These are phyloP conservation scores for Chimonanthus praecox DNA, from an alignment of 164 flowering plant genomes.

Conservation along the genomic window DNA sequence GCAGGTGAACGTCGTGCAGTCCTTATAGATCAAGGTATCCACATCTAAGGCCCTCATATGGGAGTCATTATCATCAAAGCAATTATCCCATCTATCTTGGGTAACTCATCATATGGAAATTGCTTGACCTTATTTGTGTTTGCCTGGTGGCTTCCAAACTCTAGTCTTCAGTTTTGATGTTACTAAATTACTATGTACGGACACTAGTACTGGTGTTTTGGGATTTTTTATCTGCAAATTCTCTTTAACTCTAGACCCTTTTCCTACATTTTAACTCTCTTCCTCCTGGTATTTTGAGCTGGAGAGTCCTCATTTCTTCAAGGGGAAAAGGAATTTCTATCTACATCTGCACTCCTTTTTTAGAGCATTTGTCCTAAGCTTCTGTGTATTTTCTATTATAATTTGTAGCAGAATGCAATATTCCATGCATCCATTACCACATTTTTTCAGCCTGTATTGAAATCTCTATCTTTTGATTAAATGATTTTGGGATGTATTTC, in stretches of 20 bases:
- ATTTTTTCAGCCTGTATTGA: not conserved
- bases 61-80: not conserved
- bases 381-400: not conserved
- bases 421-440: not conserved
- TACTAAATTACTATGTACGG: too few relatives aligned
- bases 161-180: too few relatives aligned
- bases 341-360: not conserved
- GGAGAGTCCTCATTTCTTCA: too few relatives aligned
- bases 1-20: slow-evolving; percentile 94
- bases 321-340: too few relatives aligned
- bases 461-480: not conserved
- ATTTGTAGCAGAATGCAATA: not conserved
- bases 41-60: not conserved
- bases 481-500: not conserved
- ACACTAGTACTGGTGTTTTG: too few relatives aligned
- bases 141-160: too few relatives aligned
- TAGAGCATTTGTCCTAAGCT: not conserved
- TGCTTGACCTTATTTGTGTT: too few relatives aligned
- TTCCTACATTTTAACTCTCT: too few relatives aligned
- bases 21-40: slow-evolving; percentile 77
- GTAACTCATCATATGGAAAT: not conserved
- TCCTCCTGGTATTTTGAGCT: too few relatives aligned
- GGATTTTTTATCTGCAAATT: too few relatives aligned
- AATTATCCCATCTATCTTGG: not conserved
- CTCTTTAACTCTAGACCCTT: too few relatives aligned